Conservation (phyloP, 140 eudicot genomes). For the Erigeron philadelphicus region DNA sequence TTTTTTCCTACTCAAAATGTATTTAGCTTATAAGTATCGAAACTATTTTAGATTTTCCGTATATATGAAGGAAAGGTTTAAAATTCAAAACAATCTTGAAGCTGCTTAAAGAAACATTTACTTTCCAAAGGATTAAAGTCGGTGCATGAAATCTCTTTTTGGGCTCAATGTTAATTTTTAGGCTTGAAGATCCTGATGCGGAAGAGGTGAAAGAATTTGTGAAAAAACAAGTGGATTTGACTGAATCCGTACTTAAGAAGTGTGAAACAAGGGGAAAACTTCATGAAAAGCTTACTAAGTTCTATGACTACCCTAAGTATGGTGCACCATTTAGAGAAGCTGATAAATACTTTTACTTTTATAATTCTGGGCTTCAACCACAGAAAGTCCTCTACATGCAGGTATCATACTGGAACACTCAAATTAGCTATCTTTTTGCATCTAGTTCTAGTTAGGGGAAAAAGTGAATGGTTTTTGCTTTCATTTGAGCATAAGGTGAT, state of each 20-base stretch:
- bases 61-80: no score
- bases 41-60: no score
- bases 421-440: no score
- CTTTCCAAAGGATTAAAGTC: not conserved
- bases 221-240: slow-evolving; percentile 69
- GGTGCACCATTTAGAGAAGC: slow-evolving; percentile 74
- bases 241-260: slow-evolving; percentile 65
- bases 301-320: slow-evolving; percentile 70
- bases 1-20: no score
- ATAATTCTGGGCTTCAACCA: slow-evolving; percentile 84
- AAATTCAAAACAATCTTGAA: no score
- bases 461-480: no score
- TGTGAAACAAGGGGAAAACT: slow-evolving; percentile 79
- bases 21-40: no score
- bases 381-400: slow-evolving; percentile 85
- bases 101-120: not conserved
- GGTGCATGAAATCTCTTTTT: slow-evolving; percentile 10
- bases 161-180: slow-evolving; percentile 17
- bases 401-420: slow-evolving; percentile 34
- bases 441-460: no score
- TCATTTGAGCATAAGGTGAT: no score
- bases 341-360: slow-evolving; percentile 81
- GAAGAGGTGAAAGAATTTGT: slow-evolving; percentile 83
- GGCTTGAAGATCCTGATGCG: slow-evolving; percentile 97
- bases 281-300: slow-evolving; percentile 63